Conservation (phyloP, 495 filamentous ascomycete species). For the Penicillium odoratum region DNA sequence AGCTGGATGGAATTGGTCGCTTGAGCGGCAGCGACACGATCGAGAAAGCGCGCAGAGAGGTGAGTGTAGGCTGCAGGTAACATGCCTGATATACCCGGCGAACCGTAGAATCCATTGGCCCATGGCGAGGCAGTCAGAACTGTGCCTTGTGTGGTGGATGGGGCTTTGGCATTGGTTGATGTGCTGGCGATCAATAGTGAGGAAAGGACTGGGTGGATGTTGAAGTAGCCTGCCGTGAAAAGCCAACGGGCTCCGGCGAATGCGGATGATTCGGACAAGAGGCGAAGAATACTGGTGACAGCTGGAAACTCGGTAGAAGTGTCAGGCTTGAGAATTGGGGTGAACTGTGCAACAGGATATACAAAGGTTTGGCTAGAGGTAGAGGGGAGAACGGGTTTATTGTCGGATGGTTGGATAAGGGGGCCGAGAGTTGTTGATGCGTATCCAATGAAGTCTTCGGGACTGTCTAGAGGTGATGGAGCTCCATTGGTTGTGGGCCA, state of each 20-base stretch:
- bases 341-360: constrained; percentile 82
- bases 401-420: constrained; percentile 56
- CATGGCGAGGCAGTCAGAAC: constrained; percentile 91
- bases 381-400: constrained; percentile 29
- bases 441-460: constrained; percentile 64
- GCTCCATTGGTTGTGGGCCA: constrained; percentile 80
- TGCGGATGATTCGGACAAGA: constrained; percentile 54
- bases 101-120: constrained; percentile 95
- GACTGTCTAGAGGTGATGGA: constrained; percentile 67
- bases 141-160: constrained; percentile 60
- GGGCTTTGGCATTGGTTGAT: constrained; percentile 29
- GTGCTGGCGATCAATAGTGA: constrained; percentile 69
- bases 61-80: constrained; percentile 90
- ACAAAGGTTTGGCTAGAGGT: constrained; percentile 65
- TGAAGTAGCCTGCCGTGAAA: constrained; percentile 98
- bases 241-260: constrained; percentile 77
- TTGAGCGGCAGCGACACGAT: constrained; percentile 57
- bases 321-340: constrained; percentile 74
- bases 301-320: constrained; percentile 86
- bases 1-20: constrained; percentile 68
- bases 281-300: constrained; percentile 69
- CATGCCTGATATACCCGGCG: constrained; percentile 82
- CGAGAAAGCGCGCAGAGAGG: constrained; percentile 78
- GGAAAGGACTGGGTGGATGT: constrained; percentile 81
- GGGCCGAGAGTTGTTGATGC: constrained; percentile 65